Evolutionary conservation across 73 alveolate species (phyloP).

Genomic region (Blepharisma japonicum): DNA sequence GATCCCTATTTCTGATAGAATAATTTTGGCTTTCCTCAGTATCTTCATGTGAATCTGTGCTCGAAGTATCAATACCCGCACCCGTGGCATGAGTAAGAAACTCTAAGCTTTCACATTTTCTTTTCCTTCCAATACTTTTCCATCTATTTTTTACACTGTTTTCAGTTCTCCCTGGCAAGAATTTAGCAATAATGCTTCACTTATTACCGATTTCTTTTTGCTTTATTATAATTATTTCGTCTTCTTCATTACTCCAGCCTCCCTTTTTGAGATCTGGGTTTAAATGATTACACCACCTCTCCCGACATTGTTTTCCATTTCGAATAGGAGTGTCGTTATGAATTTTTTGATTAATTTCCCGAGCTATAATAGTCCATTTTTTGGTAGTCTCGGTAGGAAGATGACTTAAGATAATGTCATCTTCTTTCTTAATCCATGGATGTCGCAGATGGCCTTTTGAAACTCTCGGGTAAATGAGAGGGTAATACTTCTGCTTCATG

Average conservation of each 20-base stretch:
- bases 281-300: conserved; percentile 73
- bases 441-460: neutral
- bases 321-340: conserved; percentile 29
- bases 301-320: conserved; percentile 83
- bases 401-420: conserved; percentile 9
- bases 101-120: no score
- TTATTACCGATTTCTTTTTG: conserved; percentile 71
- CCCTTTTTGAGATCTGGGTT: conserved; percentile 72
- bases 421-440: conserved; percentile 43
- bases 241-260: conserved; percentile 71
- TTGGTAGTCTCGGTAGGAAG: conserved; percentile 31
- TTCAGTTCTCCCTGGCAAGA: conserved; percentile 73
- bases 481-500: no score
- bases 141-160: conserved; percentile 72
- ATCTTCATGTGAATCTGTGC: no score
- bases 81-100: no score
- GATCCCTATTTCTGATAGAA: no score
- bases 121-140: conserved; percentile 69
- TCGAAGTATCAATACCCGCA: no score
- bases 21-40: no score
- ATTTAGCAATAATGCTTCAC: conserved; percentile 68
- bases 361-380: conserved; percentile 49
- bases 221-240: conserved; percentile 55
- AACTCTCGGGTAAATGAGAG: no score
- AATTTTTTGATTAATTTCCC: conserved; percentile 23